Evolutionary conservation across 352 stramenopile species (phyloP), one percentile per base, ranked within the genome.

Genomic region (Phytophthora lateralis): DNA sequence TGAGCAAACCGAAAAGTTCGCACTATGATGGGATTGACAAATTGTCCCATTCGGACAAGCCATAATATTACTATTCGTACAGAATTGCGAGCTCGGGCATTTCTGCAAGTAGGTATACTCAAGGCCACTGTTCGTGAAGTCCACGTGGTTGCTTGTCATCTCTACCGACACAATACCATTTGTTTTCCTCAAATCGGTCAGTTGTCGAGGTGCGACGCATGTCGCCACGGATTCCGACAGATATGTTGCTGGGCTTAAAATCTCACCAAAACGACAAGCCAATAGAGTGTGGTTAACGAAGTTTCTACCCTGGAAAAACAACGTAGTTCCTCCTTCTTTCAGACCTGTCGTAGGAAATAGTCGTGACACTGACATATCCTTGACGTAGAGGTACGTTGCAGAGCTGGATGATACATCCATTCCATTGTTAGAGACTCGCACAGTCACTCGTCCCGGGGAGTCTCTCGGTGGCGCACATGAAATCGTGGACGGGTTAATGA

Each of bases 1-100:
- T 2, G 82, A 34, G 55, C 97, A 99, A 7, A 98, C 63, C 12
- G 97, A 97, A 59, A 98, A 98, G 64, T 99, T 99, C 2, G 82
- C 70, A n/a, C 43, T 48, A 11, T 73, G 60, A 21, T 73, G 51
- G 0, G 61, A 29, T 24, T 77, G 71, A 34, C 76, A 89, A 8
- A 79, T 86, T 0, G 96, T 98, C 15, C 95, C 96, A 48, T 97
- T 98, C 12, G 95, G 93, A 68, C 80, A 93, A 24, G 76, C 52
- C 10, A 81, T 49, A 34, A 95, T 70, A 52, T 85, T 81, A 14
- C 73, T 62, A 35, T 74, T 73, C 2, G 64, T 56, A 51, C 80
- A 97, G 56, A 85, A 95, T 15, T 79, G 63, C 12, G 85, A 87
- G 0, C 42, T 50, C 30, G 76, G 84, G 48, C 83, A 95, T 3